Conservation (phyloP, 2,329 filamentous ascomycete species). For the Colletotrichum cordylinicola region DNA sequence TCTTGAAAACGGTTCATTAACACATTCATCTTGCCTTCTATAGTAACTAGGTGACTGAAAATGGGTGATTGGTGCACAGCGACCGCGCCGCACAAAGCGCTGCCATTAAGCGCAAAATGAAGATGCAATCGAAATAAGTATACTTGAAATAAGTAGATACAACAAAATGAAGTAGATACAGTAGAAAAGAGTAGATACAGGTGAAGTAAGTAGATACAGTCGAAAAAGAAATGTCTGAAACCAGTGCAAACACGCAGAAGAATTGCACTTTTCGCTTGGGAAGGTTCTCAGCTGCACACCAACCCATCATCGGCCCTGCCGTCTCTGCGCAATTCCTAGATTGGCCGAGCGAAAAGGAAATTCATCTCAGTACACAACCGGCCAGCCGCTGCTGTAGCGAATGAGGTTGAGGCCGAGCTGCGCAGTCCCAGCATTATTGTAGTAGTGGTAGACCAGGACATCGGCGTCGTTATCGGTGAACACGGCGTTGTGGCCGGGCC, state of each 20-base stretch:
- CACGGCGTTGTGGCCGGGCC: slow-evolving; percentile 35
- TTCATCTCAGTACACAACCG: slow-evolving; percentile 29
- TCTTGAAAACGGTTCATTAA: not conserved
- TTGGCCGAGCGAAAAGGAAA: not conserved
- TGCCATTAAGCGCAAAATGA: not conserved
- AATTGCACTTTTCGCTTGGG: no score
- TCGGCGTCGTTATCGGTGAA: slow-evolving; percentile 34
- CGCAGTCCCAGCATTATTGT: slow-evolving; percentile 28
- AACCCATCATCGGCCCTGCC: not conserved
- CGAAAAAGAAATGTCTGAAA: not conserved
- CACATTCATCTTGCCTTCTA: not conserved
- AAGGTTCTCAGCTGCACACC: not conserved
- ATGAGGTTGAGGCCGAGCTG: slow-evolving; percentile 36
- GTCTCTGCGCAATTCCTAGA: not conserved
- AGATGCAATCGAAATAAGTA: not conserved
- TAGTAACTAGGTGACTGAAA: not conserved
- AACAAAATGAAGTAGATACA: not conserved
- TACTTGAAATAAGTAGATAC: not conserved
- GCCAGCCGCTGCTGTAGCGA: slow-evolving; percentile 33
- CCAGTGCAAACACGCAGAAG: not conserved
- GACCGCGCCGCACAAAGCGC: not conserved
- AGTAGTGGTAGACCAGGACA: slow-evolving; percentile 38
- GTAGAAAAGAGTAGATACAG: not conserved
- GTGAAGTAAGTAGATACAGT: not conserved
- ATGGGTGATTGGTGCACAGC: no score